Evolutionary conservation across 257 asterid species (phyloP).

Genomic region (Ocimum tenuiflorum): DNA sequence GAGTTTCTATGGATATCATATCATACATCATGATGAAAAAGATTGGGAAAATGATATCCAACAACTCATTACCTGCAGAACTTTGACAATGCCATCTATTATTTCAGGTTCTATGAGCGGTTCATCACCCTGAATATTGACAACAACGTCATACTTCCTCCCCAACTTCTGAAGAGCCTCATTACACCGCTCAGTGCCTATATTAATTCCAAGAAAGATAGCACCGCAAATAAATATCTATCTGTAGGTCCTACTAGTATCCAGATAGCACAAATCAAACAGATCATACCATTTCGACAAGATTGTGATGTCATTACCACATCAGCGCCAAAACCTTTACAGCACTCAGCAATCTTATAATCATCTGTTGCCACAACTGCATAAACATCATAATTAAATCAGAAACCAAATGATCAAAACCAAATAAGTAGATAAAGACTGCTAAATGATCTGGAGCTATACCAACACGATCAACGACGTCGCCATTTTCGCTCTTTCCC

Average conservation of each 20-base stretch:
- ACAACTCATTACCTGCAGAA: slow-evolving; percentile 50
- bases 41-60: neutral
- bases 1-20: neutral
- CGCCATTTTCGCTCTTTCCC: slow-evolving; percentile 83
- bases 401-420: neutral
- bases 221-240: neutral
- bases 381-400: neutral
- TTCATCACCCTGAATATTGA: slow-evolving; percentile 89
- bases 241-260: neutral
- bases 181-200: slow-evolving; percentile 78
- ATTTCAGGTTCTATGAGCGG: slow-evolving; percentile 88
- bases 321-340: slow-evolving; percentile 80
- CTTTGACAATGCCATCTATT: slow-evolving; percentile 71
- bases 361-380: slow-evolving; percentile 90
- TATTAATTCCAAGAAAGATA: neutral
- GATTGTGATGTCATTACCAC: slow-evolving; percentile 70
- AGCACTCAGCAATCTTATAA: slow-evolving; percentile 77
- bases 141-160: slow-evolving; percentile 62
- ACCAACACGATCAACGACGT: slow-evolving; percentile 68
- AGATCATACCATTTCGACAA: slow-evolving; percentile 61
- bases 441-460: slow-evolving; percentile 6
- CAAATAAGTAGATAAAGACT: neutral
- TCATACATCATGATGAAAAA: neutral
- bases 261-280: neutral
- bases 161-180: slow-evolving; percentile 71